Conservation (phyloP, 2,329 filamentous ascomycete genomes). For the Calonectria multiphialidica region DNA sequence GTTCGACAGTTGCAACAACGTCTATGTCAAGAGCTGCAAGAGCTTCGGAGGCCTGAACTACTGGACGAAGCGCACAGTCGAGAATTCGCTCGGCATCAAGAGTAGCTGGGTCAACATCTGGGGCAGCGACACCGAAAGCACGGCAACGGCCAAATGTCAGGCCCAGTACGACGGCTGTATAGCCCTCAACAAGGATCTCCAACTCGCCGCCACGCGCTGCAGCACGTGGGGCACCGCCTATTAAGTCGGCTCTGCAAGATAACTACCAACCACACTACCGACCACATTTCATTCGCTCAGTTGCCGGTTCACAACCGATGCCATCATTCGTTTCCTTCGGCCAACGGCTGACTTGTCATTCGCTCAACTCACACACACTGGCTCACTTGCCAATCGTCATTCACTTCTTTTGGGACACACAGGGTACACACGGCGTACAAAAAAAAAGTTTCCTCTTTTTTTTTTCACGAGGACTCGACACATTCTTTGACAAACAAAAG, state of each 20-base stretch:
- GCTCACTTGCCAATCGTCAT: neutral
- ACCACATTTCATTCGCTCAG: neutral
- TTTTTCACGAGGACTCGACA: neutral
- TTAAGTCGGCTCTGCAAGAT: slow-evolving; percentile 16
- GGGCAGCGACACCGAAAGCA: slow-evolving; percentile 47
- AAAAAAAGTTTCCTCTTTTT: neutral
- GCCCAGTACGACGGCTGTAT: slow-evolving; percentile 64
- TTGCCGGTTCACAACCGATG: neutral
- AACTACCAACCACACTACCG: neutral
- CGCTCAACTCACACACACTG: too few species aligned
- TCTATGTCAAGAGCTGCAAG: slow-evolving; percentile 64
- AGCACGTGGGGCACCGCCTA: slow-evolving; percentile 47
- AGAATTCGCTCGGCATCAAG: slow-evolving; percentile 30
- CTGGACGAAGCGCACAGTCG: slow-evolving; percentile 42
- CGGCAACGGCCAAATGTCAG: slow-evolving; percentile 57
- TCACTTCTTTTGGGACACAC: neutral
- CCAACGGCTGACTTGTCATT: neutral
- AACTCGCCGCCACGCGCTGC: slow-evolving; percentile 54
- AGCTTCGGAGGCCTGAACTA: slow-evolving; percentile 42
- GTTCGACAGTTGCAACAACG: slow-evolving; percentile 59
- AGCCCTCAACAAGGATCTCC: slow-evolving; percentile 53
- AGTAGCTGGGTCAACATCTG: slow-evolving; percentile 43
- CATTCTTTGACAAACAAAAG: slow-evolving; percentile 1
- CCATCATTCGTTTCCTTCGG: neutral
- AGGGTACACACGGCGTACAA: neutral